Base-by-base conservation (phyloP, 2,329 filamentous ascomycete species). In the Sporothrix pallida region DNA sequence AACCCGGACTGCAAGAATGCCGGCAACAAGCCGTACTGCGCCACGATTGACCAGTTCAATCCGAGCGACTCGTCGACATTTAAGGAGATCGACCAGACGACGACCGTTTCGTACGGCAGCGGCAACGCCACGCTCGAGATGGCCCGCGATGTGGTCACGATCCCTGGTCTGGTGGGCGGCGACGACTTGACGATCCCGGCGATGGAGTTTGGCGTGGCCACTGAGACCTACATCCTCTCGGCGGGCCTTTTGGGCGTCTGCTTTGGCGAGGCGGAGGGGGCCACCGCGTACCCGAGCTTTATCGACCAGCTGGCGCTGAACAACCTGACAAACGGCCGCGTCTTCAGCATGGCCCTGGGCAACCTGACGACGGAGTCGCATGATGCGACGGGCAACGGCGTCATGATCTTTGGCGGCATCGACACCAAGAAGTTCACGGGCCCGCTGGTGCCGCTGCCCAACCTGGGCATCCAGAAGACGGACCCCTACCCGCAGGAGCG, bases 341-440 rank as follows among this genome's bases (percentile, higher is more conserved):
- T 23, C 15, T 67, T 67, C 7, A 67, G 62, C 62, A 10, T 67
- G n/a, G 62, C 20, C 44, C 44, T 67, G n/a, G 62, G 44, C 42
- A 67, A 50, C 62, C 42, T 46, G n/a, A 26, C n/a, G 31, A 26
- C 23, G 23, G 23, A 26, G 23, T 42, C 10, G 20, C 26, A 10
- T 0, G 31, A 44, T 9, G 42, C 62, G 2, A n/a, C n/a, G n/a
- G 62, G 42, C 62, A 48, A 67, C 62, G 62, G 42, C 44, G 62
- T 67, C 2, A 15, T 67, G 23, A 50, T 67, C 3, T 67, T 67
- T 10, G 62, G 62, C 44, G 62, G 62, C 9, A 26, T 48, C 62
- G 62, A 67, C 62, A 67, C 62, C 62, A 67, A 48, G n/a, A 67
- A 50, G 20, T 67, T 67, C 8, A 15, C 20, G 4, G 62, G 44